These are phyloP conservation scores for Rhizophora mangle DNA, from an alignment of 345 rosid genomes.

Conservation along the genomic window DNA sequence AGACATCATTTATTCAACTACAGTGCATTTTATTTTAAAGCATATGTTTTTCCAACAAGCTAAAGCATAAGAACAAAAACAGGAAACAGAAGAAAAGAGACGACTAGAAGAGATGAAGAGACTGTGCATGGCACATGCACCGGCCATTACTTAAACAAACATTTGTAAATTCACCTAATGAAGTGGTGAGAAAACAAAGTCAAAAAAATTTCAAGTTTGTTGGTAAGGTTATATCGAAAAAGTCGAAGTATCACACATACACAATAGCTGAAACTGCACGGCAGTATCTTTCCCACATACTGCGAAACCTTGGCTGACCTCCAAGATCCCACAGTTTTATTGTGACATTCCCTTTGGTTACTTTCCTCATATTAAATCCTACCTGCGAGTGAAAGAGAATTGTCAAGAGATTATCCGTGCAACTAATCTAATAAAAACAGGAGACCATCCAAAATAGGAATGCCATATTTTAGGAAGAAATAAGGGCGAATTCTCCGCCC, in stretches of 20 bases:
- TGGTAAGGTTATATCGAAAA: not conserved
- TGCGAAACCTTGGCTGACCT: constrained; percentile 57
- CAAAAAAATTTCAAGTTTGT: not conserved
- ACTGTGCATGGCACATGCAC: too few relatives aligned
- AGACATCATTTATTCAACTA: too few relatives aligned
- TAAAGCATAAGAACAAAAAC: too few relatives aligned
- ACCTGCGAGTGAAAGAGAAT: constrained; percentile 42
- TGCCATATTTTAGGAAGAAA: not conserved
- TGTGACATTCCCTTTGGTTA: constrained; percentile 77
- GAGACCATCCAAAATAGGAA: not conserved
- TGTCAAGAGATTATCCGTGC: not conserved
- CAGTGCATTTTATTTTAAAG: too few relatives aligned
- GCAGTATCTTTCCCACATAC: constrained; percentile 81
- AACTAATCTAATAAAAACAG: not conserved
- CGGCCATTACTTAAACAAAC: too few relatives aligned
- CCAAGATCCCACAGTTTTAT: constrained; percentile 92
- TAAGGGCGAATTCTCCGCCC: not conserved
- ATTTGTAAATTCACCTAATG: too few relatives aligned
- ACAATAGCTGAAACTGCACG: constrained; percentile 74
- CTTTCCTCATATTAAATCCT: constrained; percentile 87
- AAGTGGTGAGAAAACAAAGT: too few relatives aligned
- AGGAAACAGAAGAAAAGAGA: too few relatives aligned
- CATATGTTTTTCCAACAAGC: too few relatives aligned
- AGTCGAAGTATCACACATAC: constrained; percentile 26
- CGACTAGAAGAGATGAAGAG: too few relatives aligned